These are phyloP conservation scores for Coniochaeta hoffmannii DNA, from an alignment of 2,329 filamentous ascomycete genomes.

Conservation along the genomic window DNA sequence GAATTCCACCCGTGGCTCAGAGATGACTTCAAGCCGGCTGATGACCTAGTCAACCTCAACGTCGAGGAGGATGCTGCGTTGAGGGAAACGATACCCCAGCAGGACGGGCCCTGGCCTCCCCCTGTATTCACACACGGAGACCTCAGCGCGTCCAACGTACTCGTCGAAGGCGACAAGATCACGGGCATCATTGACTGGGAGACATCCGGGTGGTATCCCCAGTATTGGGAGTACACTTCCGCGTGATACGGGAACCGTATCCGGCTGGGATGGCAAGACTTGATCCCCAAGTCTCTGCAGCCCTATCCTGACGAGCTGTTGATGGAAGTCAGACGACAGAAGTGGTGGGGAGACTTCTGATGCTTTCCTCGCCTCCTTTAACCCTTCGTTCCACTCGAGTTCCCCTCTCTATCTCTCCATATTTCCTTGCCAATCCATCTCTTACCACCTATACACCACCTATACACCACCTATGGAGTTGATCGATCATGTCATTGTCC, in stretches of 20 bases:
- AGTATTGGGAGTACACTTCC: conserved; percentile 26
- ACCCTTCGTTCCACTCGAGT: no score
- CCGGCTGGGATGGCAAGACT: conserved; percentile 27
- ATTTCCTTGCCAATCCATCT: no score
- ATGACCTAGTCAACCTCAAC: conserved; percentile 9
- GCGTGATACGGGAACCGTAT: conserved; percentile 12
- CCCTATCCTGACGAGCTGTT: conserved; percentile 25
- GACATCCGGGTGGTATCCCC: conserved; percentile 23
- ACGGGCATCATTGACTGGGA: conserved; percentile 34
- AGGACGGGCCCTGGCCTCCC: conserved; percentile 25
- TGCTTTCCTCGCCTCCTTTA: no score
- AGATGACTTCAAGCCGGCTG: conserved; percentile 16
- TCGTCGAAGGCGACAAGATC: conserved; percentile 30
- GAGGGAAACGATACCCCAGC: conserved; percentile 24
- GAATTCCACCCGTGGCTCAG: conserved; percentile 26
- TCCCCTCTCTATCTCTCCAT: no score
- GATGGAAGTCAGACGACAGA: conserved; percentile 25
- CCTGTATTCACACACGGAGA: conserved; percentile 40
- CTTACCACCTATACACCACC: no score
- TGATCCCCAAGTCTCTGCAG: conserved; percentile 27
- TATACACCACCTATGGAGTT: no score
- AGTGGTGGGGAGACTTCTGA: conserved; percentile 1
- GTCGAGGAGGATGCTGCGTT: conserved; percentile 19
- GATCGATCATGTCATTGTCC: no score
- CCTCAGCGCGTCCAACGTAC: conserved; percentile 34